Evolutionary conservation across 306 rosid species (phyloP).

Genomic region (Leucaena leucocephala): DNA sequence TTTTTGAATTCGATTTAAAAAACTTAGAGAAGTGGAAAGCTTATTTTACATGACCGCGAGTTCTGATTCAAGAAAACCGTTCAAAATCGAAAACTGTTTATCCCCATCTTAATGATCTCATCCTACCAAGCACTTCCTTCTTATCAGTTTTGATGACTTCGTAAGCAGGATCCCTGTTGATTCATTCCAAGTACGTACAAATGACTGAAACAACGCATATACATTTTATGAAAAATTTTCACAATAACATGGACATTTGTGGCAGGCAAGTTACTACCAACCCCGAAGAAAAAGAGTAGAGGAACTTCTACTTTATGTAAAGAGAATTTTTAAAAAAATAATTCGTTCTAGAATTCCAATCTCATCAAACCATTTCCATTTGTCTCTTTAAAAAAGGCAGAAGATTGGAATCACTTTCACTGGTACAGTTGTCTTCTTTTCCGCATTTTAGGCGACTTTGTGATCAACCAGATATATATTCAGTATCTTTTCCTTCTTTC

Average conservation of each 20-base stretch:
- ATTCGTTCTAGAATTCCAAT: not conserved
- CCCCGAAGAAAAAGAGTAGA: not conserved
- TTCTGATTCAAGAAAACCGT: not conserved
- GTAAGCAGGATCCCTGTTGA: not conserved
- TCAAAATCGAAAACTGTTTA: not conserved
- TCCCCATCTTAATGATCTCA: not conserved
- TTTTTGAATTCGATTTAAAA: no score
- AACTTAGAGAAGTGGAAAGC: no score
- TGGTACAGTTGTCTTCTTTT: not conserved
- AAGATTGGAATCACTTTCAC: conserved; percentile 2
- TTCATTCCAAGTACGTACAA: not conserved
- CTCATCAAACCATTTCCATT: not conserved
- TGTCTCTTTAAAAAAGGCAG: conserved; percentile 16
- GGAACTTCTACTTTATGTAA: not conserved
- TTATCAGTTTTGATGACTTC: not conserved
- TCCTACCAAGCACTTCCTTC: not conserved
- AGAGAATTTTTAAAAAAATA: not conserved
- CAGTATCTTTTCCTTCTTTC: not conserved
- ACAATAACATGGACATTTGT: not conserved
- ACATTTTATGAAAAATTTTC: not conserved
- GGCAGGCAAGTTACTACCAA: no score
- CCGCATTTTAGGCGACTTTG: conserved; percentile 1
- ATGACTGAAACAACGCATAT: not conserved
- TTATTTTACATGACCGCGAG: not conserved
- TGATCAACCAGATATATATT: not conserved